Evolutionary conservation across 225 moss, liverwort and hornwort genomes (phyloP), one percentile per base, ranked within the genome.

Genomic region (Physcomitrellopsis africana): DNA sequence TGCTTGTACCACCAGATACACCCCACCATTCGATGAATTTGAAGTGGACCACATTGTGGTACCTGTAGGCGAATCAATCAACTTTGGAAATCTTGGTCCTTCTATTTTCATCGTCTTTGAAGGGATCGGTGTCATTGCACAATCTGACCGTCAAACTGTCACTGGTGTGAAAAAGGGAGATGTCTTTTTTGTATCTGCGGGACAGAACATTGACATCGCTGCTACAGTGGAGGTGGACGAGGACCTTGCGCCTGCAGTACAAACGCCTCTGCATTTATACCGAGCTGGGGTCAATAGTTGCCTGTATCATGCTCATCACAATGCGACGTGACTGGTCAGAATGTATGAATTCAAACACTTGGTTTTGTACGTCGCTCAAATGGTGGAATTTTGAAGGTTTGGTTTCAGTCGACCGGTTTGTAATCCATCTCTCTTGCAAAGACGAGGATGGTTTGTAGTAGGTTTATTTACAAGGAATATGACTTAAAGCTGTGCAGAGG

Each of bases 11-110:
- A 93, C 71, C 66, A 83, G 91, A 52, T 97, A 97, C 60, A 91
- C 89, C 18, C 97, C 97, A n/a, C 92, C 97, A 20, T 97, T 94
- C 46, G 90, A 91, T 62, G 97, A 97, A 72, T 97, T 97, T 70
- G 94, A 97, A 81, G 94, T 97, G 60, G 94, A 97, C 72, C 74
- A 84, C 61, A 82, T 94, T 47, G 75, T 81, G 51, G 74, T 97
- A 18, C 97, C 97, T 11, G 85, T 70, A 1, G 91, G 91, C 10
- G 72, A 73, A 8, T 85, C 90, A 1, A 72, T 85, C n/a, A 77
- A 83, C 60, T 81, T 93, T 46, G 63, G 83, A 22, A 70, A 87
- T 47, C 46, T 79, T 2, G 91, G 94, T 23, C 97, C 97, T 43
- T 97, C 94, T 0, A 89, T 97, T 68, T 87, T 97, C 63, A 84